phyloP scores from a whole-genome alignment of 2,329 filamentous ascomycete genomes.

The Hawksworthiomyces lignivorus region DNA sequence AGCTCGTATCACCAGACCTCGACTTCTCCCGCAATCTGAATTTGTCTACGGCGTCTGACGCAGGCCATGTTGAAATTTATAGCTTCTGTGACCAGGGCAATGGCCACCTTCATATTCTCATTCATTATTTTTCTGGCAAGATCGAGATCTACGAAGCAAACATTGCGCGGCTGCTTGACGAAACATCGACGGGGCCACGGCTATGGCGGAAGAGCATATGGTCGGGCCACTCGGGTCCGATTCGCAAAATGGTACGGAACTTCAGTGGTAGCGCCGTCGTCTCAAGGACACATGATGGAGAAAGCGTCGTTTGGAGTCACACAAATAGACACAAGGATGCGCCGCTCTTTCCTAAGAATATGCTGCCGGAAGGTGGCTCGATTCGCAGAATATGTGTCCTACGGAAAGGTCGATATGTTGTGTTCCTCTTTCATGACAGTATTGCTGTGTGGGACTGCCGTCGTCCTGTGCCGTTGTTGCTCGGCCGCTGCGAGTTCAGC shows the following conservation, averaged over 20 bases:
- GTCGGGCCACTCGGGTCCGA: constrained; percentile 74
- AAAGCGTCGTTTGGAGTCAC: constrained; percentile 79
- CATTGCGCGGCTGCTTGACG: constrained; percentile 74
- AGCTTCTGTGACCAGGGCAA: constrained; percentile 61
- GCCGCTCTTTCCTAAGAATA: constrained; percentile 41
- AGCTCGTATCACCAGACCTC: constrained; percentile 55
- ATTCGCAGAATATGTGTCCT: constrained; percentile 77
- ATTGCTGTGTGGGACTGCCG: constrained; percentile 78
- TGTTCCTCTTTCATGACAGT: constrained; percentile 66
- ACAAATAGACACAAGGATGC: constrained; percentile 41
- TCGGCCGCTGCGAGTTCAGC: constrained; percentile 52
- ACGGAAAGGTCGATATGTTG: constrained; percentile 67
- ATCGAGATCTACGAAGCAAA: constrained; percentile 75
- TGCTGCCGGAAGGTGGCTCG: constrained; percentile 58
- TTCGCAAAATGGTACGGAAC: constrained; percentile 82
- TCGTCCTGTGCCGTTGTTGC: constrained; percentile 44
- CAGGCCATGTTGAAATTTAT: constrained; percentile 57
- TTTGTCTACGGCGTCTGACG: constrained; percentile 6
- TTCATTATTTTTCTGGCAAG: constrained; percentile 79
- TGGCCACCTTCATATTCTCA: constrained; percentile 62
- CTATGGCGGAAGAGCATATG: constrained; percentile 59
- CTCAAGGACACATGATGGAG: constrained; percentile 69
- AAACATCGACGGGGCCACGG: constrained; percentile 51
- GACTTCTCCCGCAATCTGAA: constrained; percentile 29
- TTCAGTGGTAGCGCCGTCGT: constrained; percentile 73